phyloP scores from a whole-genome alignment of 129 eudicot species.

The Lonicera japonica region DNA sequence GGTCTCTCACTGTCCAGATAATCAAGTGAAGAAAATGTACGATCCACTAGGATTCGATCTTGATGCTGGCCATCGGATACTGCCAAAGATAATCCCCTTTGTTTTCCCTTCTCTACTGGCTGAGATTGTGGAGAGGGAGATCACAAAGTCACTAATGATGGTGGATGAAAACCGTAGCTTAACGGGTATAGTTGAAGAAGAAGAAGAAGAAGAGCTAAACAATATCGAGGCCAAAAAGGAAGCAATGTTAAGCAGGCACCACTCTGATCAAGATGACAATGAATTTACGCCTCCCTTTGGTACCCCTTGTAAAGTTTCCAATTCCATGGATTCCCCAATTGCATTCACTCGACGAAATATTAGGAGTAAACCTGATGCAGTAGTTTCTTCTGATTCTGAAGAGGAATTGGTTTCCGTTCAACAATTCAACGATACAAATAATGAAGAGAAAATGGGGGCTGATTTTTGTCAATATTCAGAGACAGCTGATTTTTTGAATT shows the following conservation, averaged over 20 bases:
- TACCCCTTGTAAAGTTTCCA: conserved; percentile 21
- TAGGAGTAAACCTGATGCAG: conserved; percentile 37
- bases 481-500: conserved; percentile 15
- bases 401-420: conserved; percentile 23
- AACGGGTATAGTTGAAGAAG: conserved; percentile 38
- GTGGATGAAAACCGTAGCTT: conserved; percentile 30
- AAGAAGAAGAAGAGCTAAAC: conserved; percentile 41
- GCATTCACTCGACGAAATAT: conserved; percentile 41
- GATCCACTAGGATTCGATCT: conserved; percentile 60
- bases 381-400: conserved; percentile 59
- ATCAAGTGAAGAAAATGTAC: conserved; percentile 20
- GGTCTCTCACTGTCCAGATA: conserved; percentile 31
- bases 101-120: conserved; percentile 57
- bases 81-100: conserved; percentile 60
- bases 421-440: conserved; percentile 16
- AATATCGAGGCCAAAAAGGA: conserved; percentile 58
- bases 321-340: conserved; percentile 48
- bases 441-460: conserved; percentile 19
- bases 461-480: conserved; percentile 17
- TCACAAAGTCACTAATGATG: conserved; percentile 46
- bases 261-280: conserved; percentile 36
- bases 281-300: conserved; percentile 23
- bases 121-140: conserved; percentile 61
- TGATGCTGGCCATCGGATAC: conserved; percentile 55
- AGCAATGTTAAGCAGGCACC: conserved; percentile 52